A percentile compares a stretch with the other conserved stretches of the same genome.
Evolutionary conservation across 768 basidiomycete species (phyloP).

Genomic region (Termitomyces sp.): DNA sequence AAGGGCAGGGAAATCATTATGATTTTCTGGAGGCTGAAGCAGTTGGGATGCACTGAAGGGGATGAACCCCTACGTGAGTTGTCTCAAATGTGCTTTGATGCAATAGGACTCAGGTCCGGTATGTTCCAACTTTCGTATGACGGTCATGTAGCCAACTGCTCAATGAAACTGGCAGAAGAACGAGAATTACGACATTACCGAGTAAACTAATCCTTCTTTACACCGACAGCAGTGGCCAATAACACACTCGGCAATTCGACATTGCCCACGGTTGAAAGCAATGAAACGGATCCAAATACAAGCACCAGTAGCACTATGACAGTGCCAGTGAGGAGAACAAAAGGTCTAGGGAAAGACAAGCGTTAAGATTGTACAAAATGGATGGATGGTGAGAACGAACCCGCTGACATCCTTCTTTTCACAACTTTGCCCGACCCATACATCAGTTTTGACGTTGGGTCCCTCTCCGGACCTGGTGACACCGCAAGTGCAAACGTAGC

Average conservation of each 20-base stretch:
- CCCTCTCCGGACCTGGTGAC: conserved; percentile 45
- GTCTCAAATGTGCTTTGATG: background rate
- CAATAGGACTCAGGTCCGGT: background rate
- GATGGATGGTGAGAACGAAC: conserved; percentile 38
- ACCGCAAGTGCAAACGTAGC: conserved; percentile 52
- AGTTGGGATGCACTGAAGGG: background rate
- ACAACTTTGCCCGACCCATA: conserved; percentile 75
- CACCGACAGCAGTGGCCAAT: conserved; percentile 51
- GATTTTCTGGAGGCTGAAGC: background rate
- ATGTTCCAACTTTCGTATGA: background rate
- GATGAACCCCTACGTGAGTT: background rate
- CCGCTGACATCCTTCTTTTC: conserved; percentile 79
- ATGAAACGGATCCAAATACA: conserved; percentile 59
- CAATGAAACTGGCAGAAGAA: background rate
- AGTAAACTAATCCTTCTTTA: conserved; percentile 46
- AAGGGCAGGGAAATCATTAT: background rate
- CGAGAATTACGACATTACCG: conserved; percentile 4
- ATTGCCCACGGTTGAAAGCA: conserved; percentile 60
- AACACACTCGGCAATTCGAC: conserved; percentile 73
- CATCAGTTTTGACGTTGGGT: conserved; percentile 49
- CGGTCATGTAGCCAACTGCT: background rate
- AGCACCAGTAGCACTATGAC: conserved; percentile 60
- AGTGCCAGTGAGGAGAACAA: conserved; percentile 71
- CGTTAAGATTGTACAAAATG: conserved; percentile 6
- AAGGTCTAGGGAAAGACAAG: conserved; percentile 46